These are phyloP conservation scores for Verruconis gallopava DNA, from an alignment of 2,329 filamentous ascomycete genomes.

Conservation along the genomic window DNA sequence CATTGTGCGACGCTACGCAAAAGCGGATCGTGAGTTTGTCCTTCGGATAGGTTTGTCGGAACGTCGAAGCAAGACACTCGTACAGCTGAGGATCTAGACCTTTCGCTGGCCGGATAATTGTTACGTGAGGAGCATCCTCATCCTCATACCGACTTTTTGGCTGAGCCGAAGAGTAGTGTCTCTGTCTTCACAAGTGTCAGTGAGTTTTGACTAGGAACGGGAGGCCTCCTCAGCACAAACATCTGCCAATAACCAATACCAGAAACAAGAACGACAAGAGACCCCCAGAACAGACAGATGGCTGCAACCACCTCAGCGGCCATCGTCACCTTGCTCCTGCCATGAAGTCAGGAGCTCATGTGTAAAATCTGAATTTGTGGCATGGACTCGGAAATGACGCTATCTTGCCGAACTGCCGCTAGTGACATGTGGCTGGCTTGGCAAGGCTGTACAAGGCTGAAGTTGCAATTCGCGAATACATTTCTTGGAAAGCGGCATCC, in stretches of 20 bases:
- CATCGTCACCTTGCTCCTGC: slow-evolving; percentile 2
- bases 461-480: too few species aligned
- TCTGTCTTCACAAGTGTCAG: neutral
- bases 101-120: slow-evolving; percentile 85
- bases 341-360: neutral
- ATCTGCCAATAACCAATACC: slow-evolving; percentile 7
- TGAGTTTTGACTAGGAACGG: neutral
- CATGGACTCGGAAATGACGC: neutral
- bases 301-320: slow-evolving; percentile 3
- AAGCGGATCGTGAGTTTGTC: slow-evolving; percentile 68
- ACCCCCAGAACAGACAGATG: slow-evolving; percentile 7
- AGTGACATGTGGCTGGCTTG: neutral
- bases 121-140: slow-evolving; percentile 64
- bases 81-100: slow-evolving; percentile 82
- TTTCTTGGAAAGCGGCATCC: too few species aligned
- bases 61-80: slow-evolving; percentile 79
- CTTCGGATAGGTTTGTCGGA: slow-evolving; percentile 67
- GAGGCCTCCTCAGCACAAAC: neutral
- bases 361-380: neutral
- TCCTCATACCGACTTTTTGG: neutral
- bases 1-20: slow-evolving; percentile 61
- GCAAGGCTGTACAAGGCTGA: neutral
- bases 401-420: neutral
- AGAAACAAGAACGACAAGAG: slow-evolving; percentile 8
- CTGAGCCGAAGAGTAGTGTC: slow-evolving; percentile 6